These are phyloP conservation scores for Colletotrichum musae DNA, from an alignment of 2,329 filamentous ascomycete genomes.

Conservation along the genomic window DNA sequence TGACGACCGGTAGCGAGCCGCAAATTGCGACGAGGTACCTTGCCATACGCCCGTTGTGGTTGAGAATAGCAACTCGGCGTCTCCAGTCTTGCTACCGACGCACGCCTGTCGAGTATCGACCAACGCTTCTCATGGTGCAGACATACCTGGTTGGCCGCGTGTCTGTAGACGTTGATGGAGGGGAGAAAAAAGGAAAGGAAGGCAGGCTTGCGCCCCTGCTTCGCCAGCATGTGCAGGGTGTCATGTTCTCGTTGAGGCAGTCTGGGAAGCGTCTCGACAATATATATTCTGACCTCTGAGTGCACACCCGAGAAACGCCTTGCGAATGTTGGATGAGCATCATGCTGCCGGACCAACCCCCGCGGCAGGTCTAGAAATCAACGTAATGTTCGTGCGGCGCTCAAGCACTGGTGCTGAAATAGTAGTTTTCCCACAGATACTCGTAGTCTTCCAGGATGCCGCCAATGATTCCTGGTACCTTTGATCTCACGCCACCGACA, in stretches of 20 bases:
- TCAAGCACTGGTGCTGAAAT: constrained; percentile 78
- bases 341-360: not conserved
- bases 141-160: constrained; percentile 8
- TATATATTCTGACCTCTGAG: not conserved
- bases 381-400: not conserved
- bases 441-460: constrained; percentile 96
- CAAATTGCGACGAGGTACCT: constrained; percentile 10
- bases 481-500: constrained; percentile 79
- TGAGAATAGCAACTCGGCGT: not conserved
- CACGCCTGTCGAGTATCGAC: constrained; percentile 2
- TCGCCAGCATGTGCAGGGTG: constrained; percentile 3
- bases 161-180: not conserved
- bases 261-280: constrained; percentile 9
- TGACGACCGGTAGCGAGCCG: constrained; percentile 15
- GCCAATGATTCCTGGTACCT: constrained; percentile 84
- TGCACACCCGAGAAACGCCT: not conserved
- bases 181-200: constrained; percentile 15
- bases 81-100: constrained; percentile 3
- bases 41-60: constrained; percentile 1
- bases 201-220: not conserved
- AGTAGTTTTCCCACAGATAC: constrained; percentile 98
- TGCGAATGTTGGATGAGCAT: not conserved
- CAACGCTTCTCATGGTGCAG: constrained; percentile 18
- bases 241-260: constrained; percentile 11
- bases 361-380: not conserved